Base-by-base conservation (phyloP, 1,139 yeast species). In the Blastobotrys indianensis region DNA sequence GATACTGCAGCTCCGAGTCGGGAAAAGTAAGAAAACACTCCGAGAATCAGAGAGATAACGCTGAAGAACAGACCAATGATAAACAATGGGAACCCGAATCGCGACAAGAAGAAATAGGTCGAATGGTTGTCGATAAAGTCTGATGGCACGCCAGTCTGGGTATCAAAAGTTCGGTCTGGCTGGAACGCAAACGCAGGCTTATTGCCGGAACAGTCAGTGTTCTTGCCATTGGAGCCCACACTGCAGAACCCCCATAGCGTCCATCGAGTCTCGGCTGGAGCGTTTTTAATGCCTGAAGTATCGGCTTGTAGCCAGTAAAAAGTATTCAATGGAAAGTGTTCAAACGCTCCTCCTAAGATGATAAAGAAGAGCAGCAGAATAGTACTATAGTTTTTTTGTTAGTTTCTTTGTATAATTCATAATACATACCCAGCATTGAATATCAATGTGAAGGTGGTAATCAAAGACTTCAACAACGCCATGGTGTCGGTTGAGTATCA, bases 291-390 rank as follows among this genome's bases (percentile, higher is more conserved):
- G 13, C 65, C 66, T n/a, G 75, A 64, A 28, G 94, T 82, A 51
- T 79, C 80, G 15, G 85, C 88, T 59, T 81, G 71, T 33, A 86
- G 66, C 82, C 85, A 85, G 67, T 79, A 85, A 63, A 84, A 80
- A 49, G 72, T 65, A 48, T 73, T 71, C 49, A 84, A 61, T 1
- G 80, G 75, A 4, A 74, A 67, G 11, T 60, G 55, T 17, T 69
- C 65, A 31, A 72, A 67, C 17, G 77, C 75, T 41, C 95, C 95
- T 29, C 81, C 76, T 41, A 85, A 69, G 42, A 82, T 69, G 52
- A 82, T 70, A 57, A 85, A 75, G 56, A 84, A 74, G 42, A 82
- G 67, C 41, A 82, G 67, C 47, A 83, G 63, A n/a, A 69, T 60
- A 11, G 79, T 64, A 36, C 79, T 78, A 42, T 23, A n/a, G n/a